Conservation (phyloP, 306 rosid genomes). For the Sphenostylis stenocarpa region DNA sequence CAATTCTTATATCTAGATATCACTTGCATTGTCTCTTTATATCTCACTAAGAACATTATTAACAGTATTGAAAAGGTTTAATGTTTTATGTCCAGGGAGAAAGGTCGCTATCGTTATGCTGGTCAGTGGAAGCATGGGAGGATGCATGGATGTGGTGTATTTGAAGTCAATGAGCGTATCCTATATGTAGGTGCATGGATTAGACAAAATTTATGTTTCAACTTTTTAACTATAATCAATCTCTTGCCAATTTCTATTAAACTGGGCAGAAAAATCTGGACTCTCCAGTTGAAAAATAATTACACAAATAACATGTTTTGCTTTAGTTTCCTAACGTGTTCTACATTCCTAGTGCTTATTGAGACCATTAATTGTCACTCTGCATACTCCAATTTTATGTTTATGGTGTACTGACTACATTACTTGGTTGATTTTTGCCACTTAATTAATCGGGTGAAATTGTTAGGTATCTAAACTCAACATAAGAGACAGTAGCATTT, state of each 20-base stretch:
- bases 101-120: slow-evolving; percentile 93
- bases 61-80: slow-evolving; percentile 12
- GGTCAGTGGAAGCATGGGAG: slow-evolving; percentile 98
- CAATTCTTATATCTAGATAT: background rate
- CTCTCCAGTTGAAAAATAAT: slow-evolving; percentile 20
- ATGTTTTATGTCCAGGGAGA: slow-evolving; percentile 66
- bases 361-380: background rate
- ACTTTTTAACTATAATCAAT: slow-evolving; percentile 25
- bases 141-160: slow-evolving; percentile 97
- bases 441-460: slow-evolving; percentile 1
- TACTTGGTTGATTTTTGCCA: slow-evolving; percentile 21
- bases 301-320: slow-evolving; percentile 1
- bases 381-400: background rate
- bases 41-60: slow-evolving; percentile 18
- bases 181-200: slow-evolving; percentile 57
- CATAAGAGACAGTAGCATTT: slow-evolving; percentile 10
- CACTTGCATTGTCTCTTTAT: slow-evolving; percentile 12
- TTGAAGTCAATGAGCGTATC: slow-evolving; percentile 73
- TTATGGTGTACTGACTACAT: slow-evolving; percentile 2
- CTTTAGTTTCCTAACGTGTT: slow-evolving; percentile 25
- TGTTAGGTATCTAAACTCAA: slow-evolving; percentile 25
- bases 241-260: slow-evolving; percentile 7
- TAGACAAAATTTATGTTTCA: slow-evolving; percentile 24
- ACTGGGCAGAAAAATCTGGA: slow-evolving; percentile 15
- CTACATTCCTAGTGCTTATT: background rate